Evolutionary conservation across 1,139 yeast species (phyloP), one percentile per base, ranked within the genome.

Genomic region (Blastobotrys proliferans): DNA sequence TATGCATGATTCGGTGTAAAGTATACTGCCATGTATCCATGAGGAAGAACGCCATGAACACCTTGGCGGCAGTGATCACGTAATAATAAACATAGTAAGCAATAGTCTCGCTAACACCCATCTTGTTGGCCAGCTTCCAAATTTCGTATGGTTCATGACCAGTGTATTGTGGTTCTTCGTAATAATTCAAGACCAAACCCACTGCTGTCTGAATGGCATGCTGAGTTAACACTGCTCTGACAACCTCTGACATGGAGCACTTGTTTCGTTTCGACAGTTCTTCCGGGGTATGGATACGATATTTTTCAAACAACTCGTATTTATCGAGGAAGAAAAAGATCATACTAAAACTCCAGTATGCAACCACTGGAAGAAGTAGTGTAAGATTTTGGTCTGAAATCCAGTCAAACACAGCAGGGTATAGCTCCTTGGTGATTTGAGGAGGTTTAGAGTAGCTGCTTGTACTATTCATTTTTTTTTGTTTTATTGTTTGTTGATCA

Each of bases 1-100:
- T 61, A 62, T 92, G 98, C 97, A 92, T 90, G 52, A 74, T 62
- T 51, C 95, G 76, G 63, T 92, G 98, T 51, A 88, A 71, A 73
- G 81, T 79, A 65, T 85, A 57, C 67, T 92, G 98, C 98, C 98
- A 92, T 4, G 95, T 74, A 63, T 92, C 98, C 56, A 92, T 76
- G 50, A 92, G 70, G 41, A 78, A 62, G 57, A 87, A 81, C 2
- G 95, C 96, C 31, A 73, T 41, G 10, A 67, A 40, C 30, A 88
- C 64, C 53, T 80, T 80, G 10, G 77, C 29, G 1, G 68, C 41
- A 0, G 96, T 79, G 58, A 77, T 66, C 11, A 56, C 56, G 34
- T 42, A 42, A 45, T 49, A 47, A 38, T 55, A 56, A 22, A 51
- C 35, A 22, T 40, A 37, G 20, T 36, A 21, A 4, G 56, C 57